Percentiles rank a stretch among this genome's conserved stretches.
Conservation (phyloP, 148 eudicot species). For the Persicaria tinctoria region DNA sequence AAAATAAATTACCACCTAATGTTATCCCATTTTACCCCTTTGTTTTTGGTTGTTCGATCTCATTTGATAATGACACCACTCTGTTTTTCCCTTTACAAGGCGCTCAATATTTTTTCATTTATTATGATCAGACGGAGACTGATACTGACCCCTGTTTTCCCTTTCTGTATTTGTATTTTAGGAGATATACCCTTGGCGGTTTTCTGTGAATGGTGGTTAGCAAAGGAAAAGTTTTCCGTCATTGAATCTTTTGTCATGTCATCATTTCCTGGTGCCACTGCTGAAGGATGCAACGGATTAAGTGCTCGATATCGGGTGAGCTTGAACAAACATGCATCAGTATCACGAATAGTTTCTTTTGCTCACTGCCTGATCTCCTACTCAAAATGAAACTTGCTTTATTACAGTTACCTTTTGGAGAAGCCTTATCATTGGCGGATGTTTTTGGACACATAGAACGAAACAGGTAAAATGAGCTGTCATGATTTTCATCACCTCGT, state of each 20-base stretch:
- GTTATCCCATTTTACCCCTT: not conserved
- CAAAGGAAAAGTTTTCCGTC: constrained; percentile 58
- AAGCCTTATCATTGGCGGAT: constrained; percentile 77
- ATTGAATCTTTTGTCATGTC: constrained; percentile 61
- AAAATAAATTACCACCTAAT: not conserved
- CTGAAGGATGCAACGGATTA: constrained; percentile 77
- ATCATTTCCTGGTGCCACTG: constrained; percentile 76
- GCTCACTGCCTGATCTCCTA: not conserved
- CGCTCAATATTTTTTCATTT: not conserved
- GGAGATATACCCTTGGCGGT: constrained; percentile 80
- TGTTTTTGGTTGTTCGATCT: not conserved
- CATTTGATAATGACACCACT: not conserved
- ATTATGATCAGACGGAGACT: not conserved
- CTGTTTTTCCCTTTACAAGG: not conserved
- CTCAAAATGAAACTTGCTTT: not conserved
- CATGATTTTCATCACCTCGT: not conserved
- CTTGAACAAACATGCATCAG: not conserved
- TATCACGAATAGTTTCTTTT: not conserved
- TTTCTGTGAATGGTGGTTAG: constrained; percentile 90
- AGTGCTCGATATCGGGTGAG: constrained; percentile 77
- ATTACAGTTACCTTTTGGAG: constrained; percentile 65
- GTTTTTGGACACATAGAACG: constrained; percentile 91
- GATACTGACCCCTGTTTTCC: not conserved
- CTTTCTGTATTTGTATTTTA: constrained; percentile 19
- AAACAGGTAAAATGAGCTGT: constrained; percentile 49